Percentiles rank a stretch among this genome's conserved stretches.
These are phyloP conservation scores for Fibroporia radiculosa DNA, from an alignment of 768 basidiomycete genomes.

Conservation along the genomic window DNA sequence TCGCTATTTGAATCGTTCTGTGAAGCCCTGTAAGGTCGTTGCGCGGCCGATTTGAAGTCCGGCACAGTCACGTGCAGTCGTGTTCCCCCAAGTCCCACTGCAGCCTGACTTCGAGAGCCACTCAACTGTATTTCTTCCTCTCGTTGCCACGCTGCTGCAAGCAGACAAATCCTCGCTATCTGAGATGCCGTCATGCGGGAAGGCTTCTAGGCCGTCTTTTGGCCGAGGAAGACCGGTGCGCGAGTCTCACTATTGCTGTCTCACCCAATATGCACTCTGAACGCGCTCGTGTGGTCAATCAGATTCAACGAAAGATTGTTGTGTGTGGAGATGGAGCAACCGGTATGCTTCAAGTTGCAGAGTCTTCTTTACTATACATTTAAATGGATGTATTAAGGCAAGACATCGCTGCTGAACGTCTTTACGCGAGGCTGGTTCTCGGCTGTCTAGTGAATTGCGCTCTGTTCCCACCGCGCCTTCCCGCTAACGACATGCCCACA, in stretches of 20 bases:
- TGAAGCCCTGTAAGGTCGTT: no score
- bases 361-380: no score
- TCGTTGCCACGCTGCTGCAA: not conserved
- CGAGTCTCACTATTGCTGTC: not conserved
- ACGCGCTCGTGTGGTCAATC: not conserved
- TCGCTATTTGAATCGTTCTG: no score
- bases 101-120: not conserved
- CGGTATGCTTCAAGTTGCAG: slow-evolving; percentile 43
- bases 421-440: slow-evolving; percentile 92
- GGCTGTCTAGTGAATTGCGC: slow-evolving; percentile 70
- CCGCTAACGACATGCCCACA: slow-evolving; percentile 19
- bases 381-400: slow-evolving; percentile 40
- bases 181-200: slow-evolving; percentile 50
- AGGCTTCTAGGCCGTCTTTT: slow-evolving; percentile 46
- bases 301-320: slow-evolving; percentile 60
- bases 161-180: not conserved
- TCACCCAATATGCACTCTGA: not conserved
- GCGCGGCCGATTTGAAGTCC: no score
- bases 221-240: slow-evolving; percentile 47
- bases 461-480: not conserved
- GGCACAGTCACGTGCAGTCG: no score
- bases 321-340: slow-evolving; percentile 98
- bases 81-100: no score
- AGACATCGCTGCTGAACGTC: slow-evolving; percentile 82
- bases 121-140: not conserved